Base-by-base conservation (phyloP, 805 yeast species). In the Priceomyces castillae region DNA sequence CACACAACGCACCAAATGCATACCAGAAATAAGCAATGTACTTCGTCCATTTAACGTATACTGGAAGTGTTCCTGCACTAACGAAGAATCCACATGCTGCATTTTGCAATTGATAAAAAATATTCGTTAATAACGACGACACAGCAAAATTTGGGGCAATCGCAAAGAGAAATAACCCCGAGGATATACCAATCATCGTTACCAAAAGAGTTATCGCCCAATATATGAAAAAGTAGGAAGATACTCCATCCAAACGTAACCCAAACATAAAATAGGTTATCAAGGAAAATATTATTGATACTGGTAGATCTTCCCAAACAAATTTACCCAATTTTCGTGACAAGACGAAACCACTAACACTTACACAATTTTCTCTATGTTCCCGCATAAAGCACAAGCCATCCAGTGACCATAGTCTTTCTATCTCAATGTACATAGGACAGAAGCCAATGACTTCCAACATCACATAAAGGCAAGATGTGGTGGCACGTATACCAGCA, bases 11-110 rank as follows among this genome's bases (percentile, higher is more conserved):
- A 2, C 94, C 94, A 61, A 84, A 85, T 0, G 82, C 82, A 56
- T 84, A 88, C 87, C 90, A 89, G 41, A 84, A 72, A 57, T 78
- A 85, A 0, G 92, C 82, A 44, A 82, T 67, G 61, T 85, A 88
- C 57, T 84, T 86, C 4, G 83, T 75, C 96, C 96, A 88, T 28
- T 88, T 71, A 7, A 88, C 95, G 54, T 89, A 89, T 1, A 86
- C 95, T 0, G 95, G 95, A 81, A 87, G 74, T 1, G 78, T 73
- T 6, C 71, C 68, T 1, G 90, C 79, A 59, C 87, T 86, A 17
- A 83, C 85, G 56, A 84, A 87, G 62, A 79, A 86, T 1, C 96
- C 96, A 59, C 88, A 82, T 0, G 88, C 87, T 73, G 85, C 77
- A 41, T 86, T 78, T 54, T 86, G 88, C 20, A 85, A 64, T 23